Evolutionary conservation across 179 eudicot species (phyloP), one percentile per base, ranked within the genome.

Genomic region (Beta macrorhiza): DNA sequence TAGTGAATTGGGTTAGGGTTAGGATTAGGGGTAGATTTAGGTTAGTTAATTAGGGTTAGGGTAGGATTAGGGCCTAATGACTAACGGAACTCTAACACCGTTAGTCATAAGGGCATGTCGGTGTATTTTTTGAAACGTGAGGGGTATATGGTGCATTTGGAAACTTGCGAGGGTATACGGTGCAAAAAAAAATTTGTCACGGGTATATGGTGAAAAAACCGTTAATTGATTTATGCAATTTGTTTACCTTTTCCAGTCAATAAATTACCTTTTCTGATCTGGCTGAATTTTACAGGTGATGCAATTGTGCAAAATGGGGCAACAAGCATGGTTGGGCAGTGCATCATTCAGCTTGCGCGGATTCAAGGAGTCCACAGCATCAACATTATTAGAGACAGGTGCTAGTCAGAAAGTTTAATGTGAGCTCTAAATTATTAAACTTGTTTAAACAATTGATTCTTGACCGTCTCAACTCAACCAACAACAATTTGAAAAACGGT

Each of bases 301-400:
- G 69, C 92, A 57, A 89, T 96, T 86, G 99, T 96, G 79, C 99
- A 96, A 86, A 96, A 96, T 84, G 99, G 98, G 69, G 93, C 99
- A 10, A 93, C 99, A 51, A 96, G 99, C 92, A 92, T 96, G 22
- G 99, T 96, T 72, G 99, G 99, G 63, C 98, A 91, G 86, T 96
- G 99, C 81, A 76, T 96, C 85, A 90, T 96, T 87, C 98, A 96
- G 88, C 93, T 96, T 83, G 99, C 99, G 74, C 87, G 82, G 15
- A 49, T 72, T 85, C 93, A 85, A 81, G 99, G 99, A 79, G 82
- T 94, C 77, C 91, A 78, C 64, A 92, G 87, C 84, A 88, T 96
- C 81, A 96, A 96, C 80, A 89, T 96, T 64, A 90, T 90, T 75
- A 89, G 99, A 85, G 98, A 96, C 91, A 96, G 98, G 97, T 93